Base-by-base conservation (phyloP, 106 monocot genomes). In the Apostasia shenzhenica region DNA sequence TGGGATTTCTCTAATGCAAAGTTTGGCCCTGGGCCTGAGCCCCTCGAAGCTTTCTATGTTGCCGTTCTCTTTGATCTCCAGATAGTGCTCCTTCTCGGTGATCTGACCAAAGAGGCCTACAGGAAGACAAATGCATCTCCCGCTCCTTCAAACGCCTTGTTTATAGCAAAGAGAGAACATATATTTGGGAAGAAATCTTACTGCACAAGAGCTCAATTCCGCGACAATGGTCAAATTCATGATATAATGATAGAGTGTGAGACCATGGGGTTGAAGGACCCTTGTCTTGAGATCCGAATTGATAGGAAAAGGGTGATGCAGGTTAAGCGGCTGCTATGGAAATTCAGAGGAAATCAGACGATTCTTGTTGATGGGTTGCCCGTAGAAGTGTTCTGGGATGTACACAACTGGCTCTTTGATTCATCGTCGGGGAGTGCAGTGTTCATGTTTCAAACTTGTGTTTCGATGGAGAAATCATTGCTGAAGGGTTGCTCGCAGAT, bases 311-410 rank as follows among this genome's bases (percentile, higher is more conserved):
- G 85, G 44, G 90, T 91, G 48, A 72, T 94, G 91, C 81, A 81
- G 79, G 87, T 94, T 61, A 91, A 94, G 79, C 52, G 83, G 54
- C 83, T 94, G 0, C 39, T 72, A 1, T 94, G 94, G 90, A 94
- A 94, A 61, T 94, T 94, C 71, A 78, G 90, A 45, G 94, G 94
- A 5, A 94, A 94, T n/a, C 87, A 94, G 66, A 91, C 85, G 0
- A 85, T 91, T 39, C 51, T 81, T 2, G 83, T 94, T 8, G 94
- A 91, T 50, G 94, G 90, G 10, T 54, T 81, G 40, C 85, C 90
- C 1, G 85, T 94, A 8, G 91, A 94, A 75, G 91, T 94, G 66
- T 80, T 91, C 40, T 94, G 94, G 94, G 94, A 94, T 68, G 91
- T 88, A 0, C 87, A 94, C 67, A 81, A 72, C 55, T 91, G 90